Evolutionary conservation across 495 filamentous ascomycete species (phyloP), one percentile per base, ranked within the genome.

Genomic region (Lasiosphaeria ovina): DNA sequence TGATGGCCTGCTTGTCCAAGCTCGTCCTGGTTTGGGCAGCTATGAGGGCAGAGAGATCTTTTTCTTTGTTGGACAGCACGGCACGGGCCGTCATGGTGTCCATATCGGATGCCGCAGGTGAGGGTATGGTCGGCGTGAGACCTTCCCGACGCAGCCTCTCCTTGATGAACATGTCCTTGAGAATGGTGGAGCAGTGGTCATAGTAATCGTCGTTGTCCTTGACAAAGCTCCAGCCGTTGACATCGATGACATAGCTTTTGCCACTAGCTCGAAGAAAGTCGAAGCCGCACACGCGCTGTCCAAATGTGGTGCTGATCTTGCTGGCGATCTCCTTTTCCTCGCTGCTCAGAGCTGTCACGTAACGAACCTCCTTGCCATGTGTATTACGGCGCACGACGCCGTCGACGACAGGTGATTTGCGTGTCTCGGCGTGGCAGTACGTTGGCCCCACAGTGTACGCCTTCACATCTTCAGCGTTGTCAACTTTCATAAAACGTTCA

Each of bases 121-220:
- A 80, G 8, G 75, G 74, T 12, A 78, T 63, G 12, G 75, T 73
- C 4, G 77, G 72, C 4, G 74, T 79, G 40, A 72, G 68, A 1
- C 74, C 77, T 6, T 75, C 78, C 51, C 69, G 71, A 17, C 74
- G 76, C 16, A 76, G 79, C 65, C 85, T 89, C 71, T 96, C 93
- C 57, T 80, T 82, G 57, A 93, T 76, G 68, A 98, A 99, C 69
- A 90, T 90, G 7, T 94, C 85, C 64, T 86, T 88, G 40, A 99
- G 76, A 56, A 98, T 96, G 53, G 76, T 85, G 12, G 94, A 87
- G 64, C 88, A 93, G 67, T 89, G 89, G 67, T 98, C 90, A 66
- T 99, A 99, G 66, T 99, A 99, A 51, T 95, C 92, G 50, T 97
- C 92, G 69, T 99, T 99, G 74, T 99, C 94, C 74, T 99, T 99